Evolutionary conservation across 2,329 filamentous ascomycete genomes (phyloP), one percentile per base, ranked within the genome.

Genomic region (Erysiphe pulchra): DNA sequence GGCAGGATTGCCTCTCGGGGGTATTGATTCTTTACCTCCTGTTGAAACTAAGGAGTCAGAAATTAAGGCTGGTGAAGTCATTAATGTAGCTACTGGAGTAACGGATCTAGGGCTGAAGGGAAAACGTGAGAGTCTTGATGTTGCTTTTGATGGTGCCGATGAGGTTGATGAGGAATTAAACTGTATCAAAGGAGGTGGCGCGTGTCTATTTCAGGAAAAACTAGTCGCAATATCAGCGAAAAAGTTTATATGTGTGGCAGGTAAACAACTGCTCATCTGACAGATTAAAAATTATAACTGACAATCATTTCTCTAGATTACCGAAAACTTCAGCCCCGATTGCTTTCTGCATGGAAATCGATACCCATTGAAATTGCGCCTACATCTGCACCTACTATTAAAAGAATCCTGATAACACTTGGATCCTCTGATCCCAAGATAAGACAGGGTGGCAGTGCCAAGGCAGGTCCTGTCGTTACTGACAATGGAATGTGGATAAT

Each of bases 131-230:
- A 62, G 76, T 58, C 70, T 98, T 28, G 87, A 95, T 56, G 80
- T 95, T 16, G 82, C 81, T 44, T 98, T 98, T 59, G 90, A 98
- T 58, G 90, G 90, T 46, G 90, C 90, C 4, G 90, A 98, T 60
- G 90, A 98, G 65, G 85, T 98, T 31, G 90, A 98, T 59, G 77
- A 83, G 42, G 81, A 92, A 45, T 65, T 98, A 49, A 98, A 95
- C 63, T 84, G 87, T 58, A 95, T 98, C 66, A 95, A 95, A 66
- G 90, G 90, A 46, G 90, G 90, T 44, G 90, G 90, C 48, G 90
- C 85, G n/a, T 98, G 90, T 62, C 65, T 95, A 47, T 92, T 93
- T 65, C 90, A 95, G 62, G 90, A 98, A 65, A 98, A 98, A 67
- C 69, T 98, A 33, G 86, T 98, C 4, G 86, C 86, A 5, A 74